Conservation (phyloP, 306 rosid species). For the Gastrolobium villosum region DNA sequence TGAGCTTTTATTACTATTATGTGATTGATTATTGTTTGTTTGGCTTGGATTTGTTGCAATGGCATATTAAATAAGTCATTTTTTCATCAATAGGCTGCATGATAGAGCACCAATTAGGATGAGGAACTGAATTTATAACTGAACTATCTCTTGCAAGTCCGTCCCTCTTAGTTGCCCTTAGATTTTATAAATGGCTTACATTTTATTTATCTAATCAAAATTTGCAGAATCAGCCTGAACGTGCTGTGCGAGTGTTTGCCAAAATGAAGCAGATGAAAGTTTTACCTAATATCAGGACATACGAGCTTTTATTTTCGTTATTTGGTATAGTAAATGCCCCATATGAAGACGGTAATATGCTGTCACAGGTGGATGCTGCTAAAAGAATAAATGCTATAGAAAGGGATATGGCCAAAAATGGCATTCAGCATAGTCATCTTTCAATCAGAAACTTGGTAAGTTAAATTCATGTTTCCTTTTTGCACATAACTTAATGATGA, state of each 20-base stretch:
- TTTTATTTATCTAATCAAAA: slow-evolving; percentile 42
- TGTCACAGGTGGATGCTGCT: slow-evolving; percentile 70
- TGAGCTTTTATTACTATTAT: slow-evolving; percentile 34
- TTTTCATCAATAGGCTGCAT: slow-evolving; percentile 46
- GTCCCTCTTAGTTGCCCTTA: too few species aligned
- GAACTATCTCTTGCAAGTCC: slow-evolving; percentile 31
- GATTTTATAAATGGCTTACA: slow-evolving; percentile 2
- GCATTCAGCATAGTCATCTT: slow-evolving; percentile 70
- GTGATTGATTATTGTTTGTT: slow-evolving; percentile 27
- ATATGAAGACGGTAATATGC: slow-evolving; percentile 69
- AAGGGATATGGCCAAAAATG: slow-evolving; percentile 74
- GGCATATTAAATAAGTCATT: slow-evolving; percentile 30
- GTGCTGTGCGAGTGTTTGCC: slow-evolving; percentile 71
- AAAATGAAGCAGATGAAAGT: slow-evolving; percentile 74
- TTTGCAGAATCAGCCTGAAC: slow-evolving; percentile 85
- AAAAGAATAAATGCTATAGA: slow-evolving; percentile 80
- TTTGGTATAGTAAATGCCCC: slow-evolving; percentile 84
- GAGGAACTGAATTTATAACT: slow-evolving; percentile 26
- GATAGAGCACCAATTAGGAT: slow-evolving; percentile 38
- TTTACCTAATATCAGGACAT: slow-evolving; percentile 77
- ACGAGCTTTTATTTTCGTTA: slow-evolving; percentile 76
- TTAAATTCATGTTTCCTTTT: slow-evolving; percentile 39
- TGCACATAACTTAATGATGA: slow-evolving; percentile 42
- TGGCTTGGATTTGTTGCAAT: slow-evolving; percentile 32
- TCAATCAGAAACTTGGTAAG: slow-evolving; percentile 80